Conservation (phyloP, 345 rosid genomes). For the Pugionium dolabratum region DNA sequence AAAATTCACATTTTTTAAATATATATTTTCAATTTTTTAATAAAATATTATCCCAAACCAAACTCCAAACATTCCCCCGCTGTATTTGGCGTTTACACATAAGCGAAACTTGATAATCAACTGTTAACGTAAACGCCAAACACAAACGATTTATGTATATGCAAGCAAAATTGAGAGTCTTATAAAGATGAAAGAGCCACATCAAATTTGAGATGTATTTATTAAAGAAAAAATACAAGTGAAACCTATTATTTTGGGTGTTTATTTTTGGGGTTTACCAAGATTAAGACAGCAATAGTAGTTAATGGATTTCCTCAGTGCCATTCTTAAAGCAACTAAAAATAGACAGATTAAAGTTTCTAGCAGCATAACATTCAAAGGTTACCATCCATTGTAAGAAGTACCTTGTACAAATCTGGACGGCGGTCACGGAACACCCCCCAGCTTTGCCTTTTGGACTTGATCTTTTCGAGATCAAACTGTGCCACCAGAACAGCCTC, state of each 20-base stretch:
- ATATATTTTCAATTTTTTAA: no score
- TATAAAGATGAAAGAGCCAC: background rate
- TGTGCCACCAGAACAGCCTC: constrained; percentile 78
- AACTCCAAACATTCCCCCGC: background rate
- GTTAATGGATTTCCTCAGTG: background rate
- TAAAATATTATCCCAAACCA: background rate
- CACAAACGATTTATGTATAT: background rate
- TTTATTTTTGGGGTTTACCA: constrained; percentile 2
- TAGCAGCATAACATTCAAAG: constrained; percentile 3
- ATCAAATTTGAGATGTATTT: background rate
- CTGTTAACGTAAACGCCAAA: background rate
- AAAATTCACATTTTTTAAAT: background rate
- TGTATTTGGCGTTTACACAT: constrained; percentile 13
- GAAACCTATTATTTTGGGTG: background rate
- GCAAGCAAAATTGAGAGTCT: background rate
- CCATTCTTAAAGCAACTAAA: constrained; percentile 10
- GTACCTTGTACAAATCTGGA: constrained; percentile 84
- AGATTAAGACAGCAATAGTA: constrained; percentile 14
- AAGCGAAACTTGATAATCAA: background rate
- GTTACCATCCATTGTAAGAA: constrained; percentile 84
- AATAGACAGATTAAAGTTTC: background rate
- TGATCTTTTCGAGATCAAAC: constrained; percentile 78
- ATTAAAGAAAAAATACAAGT: background rate
- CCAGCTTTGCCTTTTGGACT: constrained; percentile 79
- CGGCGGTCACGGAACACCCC: constrained; percentile 89